A percentile compares a stretch with the other conserved stretches of the same genome.
Evolutionary conservation across 768 basidiomycete species (phyloP).

Genomic region (Lepiota venenata): DNA sequence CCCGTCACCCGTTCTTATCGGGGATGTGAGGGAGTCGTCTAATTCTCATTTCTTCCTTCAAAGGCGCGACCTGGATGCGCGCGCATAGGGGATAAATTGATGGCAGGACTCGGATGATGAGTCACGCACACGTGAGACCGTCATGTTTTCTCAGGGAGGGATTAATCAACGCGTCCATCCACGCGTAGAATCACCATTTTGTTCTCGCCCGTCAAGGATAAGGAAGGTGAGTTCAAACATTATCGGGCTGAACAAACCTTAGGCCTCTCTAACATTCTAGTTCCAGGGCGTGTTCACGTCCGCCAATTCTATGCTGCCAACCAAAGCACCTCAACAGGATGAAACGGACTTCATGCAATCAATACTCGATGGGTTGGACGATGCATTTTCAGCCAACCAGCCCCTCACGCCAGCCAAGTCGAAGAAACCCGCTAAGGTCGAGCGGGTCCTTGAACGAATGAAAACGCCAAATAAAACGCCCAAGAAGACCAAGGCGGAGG

Average conservation of each 20-base stretch:
- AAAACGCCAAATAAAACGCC: slow-evolving; percentile 5
- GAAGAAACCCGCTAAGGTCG: slow-evolving; percentile 12
- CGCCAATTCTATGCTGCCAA: slow-evolving; percentile 29
- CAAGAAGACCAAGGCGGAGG: not conserved
- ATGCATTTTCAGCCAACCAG: slow-evolving; percentile 40
- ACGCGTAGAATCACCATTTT: not conserved
- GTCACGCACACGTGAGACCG: not conserved
- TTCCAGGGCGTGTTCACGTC: not conserved
- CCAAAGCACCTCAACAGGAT: slow-evolving; percentile 32
- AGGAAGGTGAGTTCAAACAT: not conserved
- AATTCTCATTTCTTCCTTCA: no score
- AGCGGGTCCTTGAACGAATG: slow-evolving; percentile 12
- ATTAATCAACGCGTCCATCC: not conserved
- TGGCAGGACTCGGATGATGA: no score
- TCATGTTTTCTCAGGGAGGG: not conserved
- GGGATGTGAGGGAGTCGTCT: no score
- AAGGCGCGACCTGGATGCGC: no score
- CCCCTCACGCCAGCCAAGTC: slow-evolving; percentile 28
- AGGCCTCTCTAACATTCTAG: not conserved
- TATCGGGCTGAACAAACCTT: not conserved
- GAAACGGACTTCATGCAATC: slow-evolving; percentile 56
- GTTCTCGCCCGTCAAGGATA: not conserved
- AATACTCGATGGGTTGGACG: slow-evolving; percentile 46
- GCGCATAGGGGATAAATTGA: no score
- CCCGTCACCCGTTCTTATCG: no score